Percentiles rank a stretch among this genome's conserved stretches.
phyloP scores from a whole-genome alignment of 73 alveolate species.

The Tetrahymena thermophila region DNA sequence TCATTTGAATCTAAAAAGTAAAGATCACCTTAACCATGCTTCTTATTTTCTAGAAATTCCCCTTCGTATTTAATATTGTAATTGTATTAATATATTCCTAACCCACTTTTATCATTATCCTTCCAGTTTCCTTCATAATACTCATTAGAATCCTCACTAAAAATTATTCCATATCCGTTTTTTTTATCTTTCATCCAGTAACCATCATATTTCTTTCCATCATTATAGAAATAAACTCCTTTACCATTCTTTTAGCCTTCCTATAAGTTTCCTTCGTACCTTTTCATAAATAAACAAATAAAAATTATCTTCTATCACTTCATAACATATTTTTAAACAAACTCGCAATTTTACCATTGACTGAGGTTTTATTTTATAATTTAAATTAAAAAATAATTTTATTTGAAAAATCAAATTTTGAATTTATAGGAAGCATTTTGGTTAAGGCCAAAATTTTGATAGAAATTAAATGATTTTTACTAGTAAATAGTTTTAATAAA shows the following conservation, averaged over 20 bases:
- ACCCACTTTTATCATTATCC: neutral
- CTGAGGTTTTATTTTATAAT: no score
- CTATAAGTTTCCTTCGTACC: neutral
- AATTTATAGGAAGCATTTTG: no score
- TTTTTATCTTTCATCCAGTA: neutral
- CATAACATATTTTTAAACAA: no score
- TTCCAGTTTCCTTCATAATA: constrained; percentile 13
- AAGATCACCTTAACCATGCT: constrained; percentile 4
- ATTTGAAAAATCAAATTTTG: no score
- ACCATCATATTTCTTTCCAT: neutral
- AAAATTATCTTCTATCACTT: no score
- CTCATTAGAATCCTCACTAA: neutral
- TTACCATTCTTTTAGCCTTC: neutral
- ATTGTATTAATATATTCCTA: neutral
- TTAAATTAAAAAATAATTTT: no score
- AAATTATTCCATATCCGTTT: neutral
- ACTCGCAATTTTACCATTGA: no score
- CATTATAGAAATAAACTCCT: neutral
- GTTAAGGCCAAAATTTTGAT: no score
- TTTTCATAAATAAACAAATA: neutral
- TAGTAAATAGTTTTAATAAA: neutral
- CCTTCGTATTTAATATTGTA: constrained; percentile 12
- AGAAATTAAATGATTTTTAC: neutral
- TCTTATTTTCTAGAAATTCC: constrained; percentile 4
- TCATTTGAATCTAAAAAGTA: neutral